phyloP scores from a whole-genome alignment of 805 yeast species.

The Pichia membranifaciens region DNA sequence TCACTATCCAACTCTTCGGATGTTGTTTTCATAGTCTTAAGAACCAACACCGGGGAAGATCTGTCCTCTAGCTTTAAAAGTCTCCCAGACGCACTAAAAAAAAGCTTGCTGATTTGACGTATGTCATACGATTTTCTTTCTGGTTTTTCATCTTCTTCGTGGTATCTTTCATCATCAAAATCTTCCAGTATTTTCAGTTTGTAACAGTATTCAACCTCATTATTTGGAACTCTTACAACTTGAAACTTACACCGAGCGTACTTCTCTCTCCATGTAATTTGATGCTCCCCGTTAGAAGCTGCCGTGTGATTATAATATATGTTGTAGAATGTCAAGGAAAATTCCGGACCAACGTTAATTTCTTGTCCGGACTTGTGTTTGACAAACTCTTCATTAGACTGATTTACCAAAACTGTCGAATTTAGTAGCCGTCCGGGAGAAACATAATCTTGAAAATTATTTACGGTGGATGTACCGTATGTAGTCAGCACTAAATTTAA shows the following conservation, averaged over 20 bases:
- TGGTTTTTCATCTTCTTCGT: constrained; percentile 48
- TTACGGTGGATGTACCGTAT: constrained; percentile 55
- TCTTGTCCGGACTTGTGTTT: background rate
- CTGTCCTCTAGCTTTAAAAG: constrained; percentile 57
- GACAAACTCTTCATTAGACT: constrained; percentile 31
- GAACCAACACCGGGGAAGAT: constrained; percentile 58
- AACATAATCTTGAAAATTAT: constrained; percentile 40
- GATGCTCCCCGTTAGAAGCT: constrained; percentile 35
- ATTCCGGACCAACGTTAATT: constrained; percentile 52
- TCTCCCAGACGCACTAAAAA: constrained; percentile 66
- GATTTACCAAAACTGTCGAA: constrained; percentile 44
- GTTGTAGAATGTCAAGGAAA: constrained; percentile 52
- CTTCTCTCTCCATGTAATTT: constrained; percentile 70
- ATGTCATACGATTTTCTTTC: constrained; percentile 33
- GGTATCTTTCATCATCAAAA: constrained; percentile 68
- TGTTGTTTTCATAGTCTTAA: constrained; percentile 38
- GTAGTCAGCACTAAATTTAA: constrained; percentile 61
- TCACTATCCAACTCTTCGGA: constrained; percentile 14
- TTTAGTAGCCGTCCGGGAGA: constrained; percentile 65
- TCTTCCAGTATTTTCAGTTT: constrained; percentile 46
- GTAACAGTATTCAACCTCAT: constrained; percentile 34
- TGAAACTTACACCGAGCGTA: constrained; percentile 49
- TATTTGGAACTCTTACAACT: constrained; percentile 29
- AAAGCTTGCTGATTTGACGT: constrained; percentile 42
- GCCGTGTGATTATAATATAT: constrained; percentile 40